Conservation (phyloP, 768 basidiomycete genomes). For the Boletus reticulatus region DNA sequence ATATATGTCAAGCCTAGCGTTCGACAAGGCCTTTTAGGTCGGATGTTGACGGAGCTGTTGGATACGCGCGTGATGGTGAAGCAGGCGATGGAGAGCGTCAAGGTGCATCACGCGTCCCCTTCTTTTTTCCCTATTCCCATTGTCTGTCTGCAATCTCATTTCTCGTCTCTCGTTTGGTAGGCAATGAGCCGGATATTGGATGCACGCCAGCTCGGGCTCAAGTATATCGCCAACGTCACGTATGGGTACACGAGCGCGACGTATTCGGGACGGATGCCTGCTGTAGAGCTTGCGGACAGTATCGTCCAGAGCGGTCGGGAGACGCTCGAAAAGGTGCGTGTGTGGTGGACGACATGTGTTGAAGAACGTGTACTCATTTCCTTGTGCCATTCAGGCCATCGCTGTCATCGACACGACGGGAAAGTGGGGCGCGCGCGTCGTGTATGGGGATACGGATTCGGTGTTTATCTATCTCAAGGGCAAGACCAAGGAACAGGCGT, state of each 20-base stretch:
- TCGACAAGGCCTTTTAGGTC: constrained; percentile 78
- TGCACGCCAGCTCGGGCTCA: constrained; percentile 89
- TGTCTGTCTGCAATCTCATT: background rate
- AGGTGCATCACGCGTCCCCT: constrained; percentile 46
- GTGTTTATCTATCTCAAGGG: constrained; percentile 90
- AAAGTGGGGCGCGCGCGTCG: constrained; percentile 90
- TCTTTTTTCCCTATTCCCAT: background rate
- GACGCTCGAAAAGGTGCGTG: constrained; percentile 82
- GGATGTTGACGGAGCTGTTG: constrained; percentile 90
- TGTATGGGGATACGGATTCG: constrained; percentile 98
- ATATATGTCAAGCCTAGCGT: constrained; percentile 88
- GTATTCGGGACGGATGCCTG: constrained; percentile 96
- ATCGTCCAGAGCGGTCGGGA: constrained; percentile 97
- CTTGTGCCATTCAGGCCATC: constrained; percentile 59
- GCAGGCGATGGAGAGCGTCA: constrained; percentile 87
- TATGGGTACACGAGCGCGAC: constrained; percentile 96
- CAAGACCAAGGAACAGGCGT: constrained; percentile 90
- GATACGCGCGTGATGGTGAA: constrained; percentile 99
- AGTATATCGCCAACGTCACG: constrained; percentile 92
- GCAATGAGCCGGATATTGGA: constrained; percentile 74
- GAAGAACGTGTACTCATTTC: no score
- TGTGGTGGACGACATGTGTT: no score
- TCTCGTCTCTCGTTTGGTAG: constrained; percentile 36
- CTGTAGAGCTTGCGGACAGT: constrained; percentile 96
- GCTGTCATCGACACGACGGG: constrained; percentile 66